Evolutionary conservation across 2,329 filamentous ascomycete genomes (phyloP).

Genomic region (Sclerotinia nivalis): DNA sequence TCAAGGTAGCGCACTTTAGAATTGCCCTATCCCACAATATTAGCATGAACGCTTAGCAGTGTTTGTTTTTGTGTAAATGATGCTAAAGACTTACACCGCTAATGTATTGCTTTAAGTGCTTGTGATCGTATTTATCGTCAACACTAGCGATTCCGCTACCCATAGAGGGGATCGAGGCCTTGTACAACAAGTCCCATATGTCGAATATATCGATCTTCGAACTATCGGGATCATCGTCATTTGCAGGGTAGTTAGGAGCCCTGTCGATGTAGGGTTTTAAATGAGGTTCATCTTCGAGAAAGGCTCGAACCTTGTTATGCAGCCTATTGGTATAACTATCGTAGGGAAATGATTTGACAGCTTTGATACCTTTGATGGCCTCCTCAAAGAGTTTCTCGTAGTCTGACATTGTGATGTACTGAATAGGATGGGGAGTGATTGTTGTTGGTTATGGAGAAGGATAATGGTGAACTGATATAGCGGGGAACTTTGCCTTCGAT

Average conservation of each 20-base stretch:
- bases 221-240: neutral
- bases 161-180: neutral
- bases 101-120: neutral
- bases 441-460: neutral
- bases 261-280: neutral
- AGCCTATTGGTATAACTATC: neutral
- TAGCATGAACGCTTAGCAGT: neutral
- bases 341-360: neutral
- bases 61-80: no score
- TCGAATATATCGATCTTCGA: neutral
- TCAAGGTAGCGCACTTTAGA: neutral
- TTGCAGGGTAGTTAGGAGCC: neutral
- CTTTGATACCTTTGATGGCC: neutral
- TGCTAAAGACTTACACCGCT: neutral
- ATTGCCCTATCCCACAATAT: neutral
- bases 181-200: neutral
- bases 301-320: neutral
- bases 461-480: neutral
- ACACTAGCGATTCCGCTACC: neutral
- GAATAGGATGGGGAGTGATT: neutral
- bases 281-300: neutral
- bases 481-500: neutral
- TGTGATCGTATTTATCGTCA: neutral
- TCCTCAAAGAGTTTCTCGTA: neutral
- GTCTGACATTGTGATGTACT: slow-evolving; percentile 1